Evolutionary conservation across 176 grass and related monocot species (phyloP), one percentile per base, ranked within the genome.

Genomic region (Bothriochloa decipiens): DNA sequence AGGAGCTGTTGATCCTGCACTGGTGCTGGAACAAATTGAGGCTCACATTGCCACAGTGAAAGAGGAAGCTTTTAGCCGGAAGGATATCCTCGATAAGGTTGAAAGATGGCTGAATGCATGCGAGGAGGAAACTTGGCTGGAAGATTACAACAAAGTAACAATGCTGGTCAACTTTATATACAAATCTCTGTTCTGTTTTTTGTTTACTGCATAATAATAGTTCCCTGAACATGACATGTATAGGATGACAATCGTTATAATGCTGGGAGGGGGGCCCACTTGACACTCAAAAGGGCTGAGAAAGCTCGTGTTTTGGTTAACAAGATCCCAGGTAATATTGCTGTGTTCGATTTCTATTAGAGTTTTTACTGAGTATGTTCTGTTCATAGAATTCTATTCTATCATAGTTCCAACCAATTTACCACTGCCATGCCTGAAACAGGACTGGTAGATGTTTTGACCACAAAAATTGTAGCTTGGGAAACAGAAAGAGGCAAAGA

Each of bases 171-270:
- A 81, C 72, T 80, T 45, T 14, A 65, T 18, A 27, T 85, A 35
- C 25, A 35, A 42, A 42, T 33, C 0, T 12, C 33, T 17, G 26
- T 83, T 11, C 7, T 22, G 11, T 60, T 15, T 75, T 78, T 76
- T 67, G 12, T 64, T 77, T 39, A 76, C 17, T 2, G 45, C 17
- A 77, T 69, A 65, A 13, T 86, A 11, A 83, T 47, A 78, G 2
- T 58, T 80, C 14, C 62, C 4, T 70, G 22, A 52, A 75, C 47
- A 33, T 82, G 81, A 1, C 10, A 72, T 89, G 62, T 86, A 84
- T 85, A 95, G 96, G 93, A 95, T 89, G 93, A 89, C 20, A 98
- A 95, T 36, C 91, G 93, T 50, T 98, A 95, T 80, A 98, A 91
- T 87, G 91, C 93, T 68, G 93, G 91, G 87, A 92, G 86, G 64